phyloP scores from a whole-genome alignment of 148 eudicot species.

The Rhododendron simsii region DNA sequence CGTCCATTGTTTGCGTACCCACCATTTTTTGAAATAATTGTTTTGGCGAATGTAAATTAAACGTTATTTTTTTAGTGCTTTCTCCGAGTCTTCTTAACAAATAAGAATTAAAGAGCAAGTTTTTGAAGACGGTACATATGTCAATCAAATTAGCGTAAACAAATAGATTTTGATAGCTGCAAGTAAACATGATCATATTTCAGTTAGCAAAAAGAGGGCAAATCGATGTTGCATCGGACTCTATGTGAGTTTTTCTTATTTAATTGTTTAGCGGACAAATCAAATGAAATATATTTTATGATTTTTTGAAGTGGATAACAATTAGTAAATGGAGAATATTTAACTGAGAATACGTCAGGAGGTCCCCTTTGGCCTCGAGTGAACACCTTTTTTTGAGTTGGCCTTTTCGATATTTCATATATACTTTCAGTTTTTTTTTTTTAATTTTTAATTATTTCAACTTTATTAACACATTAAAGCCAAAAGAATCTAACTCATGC shows the following conservation, averaged over 20 bases:
- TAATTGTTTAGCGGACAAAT: background rate
- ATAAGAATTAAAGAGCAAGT: background rate
- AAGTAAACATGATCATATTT: background rate
- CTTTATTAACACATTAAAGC: background rate
- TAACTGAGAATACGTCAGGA: slow-evolving; percentile 8
- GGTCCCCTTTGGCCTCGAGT: slow-evolving; percentile 4
- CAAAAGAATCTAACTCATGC: slow-evolving; percentile 21
- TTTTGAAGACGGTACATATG: background rate
- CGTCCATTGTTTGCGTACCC: background rate
- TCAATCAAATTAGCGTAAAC: background rate
- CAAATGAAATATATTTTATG: background rate
- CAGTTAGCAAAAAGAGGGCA: background rate
- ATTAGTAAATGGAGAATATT: background rate
- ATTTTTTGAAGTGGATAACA: background rate
- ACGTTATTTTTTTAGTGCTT: background rate
- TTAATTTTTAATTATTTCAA: background rate
- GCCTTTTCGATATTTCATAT: slow-evolving; percentile 1
- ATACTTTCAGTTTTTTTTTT: background rate
- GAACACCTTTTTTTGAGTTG: background rate
- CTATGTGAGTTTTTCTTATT: background rate
- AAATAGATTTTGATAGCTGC: background rate
- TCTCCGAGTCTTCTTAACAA: too few relatives aligned
- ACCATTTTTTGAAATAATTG: background rate
- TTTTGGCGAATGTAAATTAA: background rate
- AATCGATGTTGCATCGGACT: background rate